A percentile compares a stretch with the other conserved stretches of the same genome.
Evolutionary conservation across 306 rosid genomes (phyloP).

Genomic region (Inga oerstediana): DNA sequence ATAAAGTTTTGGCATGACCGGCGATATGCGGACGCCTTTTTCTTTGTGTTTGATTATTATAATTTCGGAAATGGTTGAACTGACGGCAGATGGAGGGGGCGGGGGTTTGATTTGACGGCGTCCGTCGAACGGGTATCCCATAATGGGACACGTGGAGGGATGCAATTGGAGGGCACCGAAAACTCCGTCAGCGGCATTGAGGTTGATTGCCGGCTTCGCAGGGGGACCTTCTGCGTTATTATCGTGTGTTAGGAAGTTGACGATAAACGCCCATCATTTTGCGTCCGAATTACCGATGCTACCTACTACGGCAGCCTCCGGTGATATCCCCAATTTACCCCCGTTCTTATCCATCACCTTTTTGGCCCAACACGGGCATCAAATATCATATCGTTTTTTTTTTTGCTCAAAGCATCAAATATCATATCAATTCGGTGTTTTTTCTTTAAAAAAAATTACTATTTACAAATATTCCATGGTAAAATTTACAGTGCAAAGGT

Average conservation of each 20-base stretch:
- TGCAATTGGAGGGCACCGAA: slow-evolving; percentile 30
- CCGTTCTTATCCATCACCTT: neutral
- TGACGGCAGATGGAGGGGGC: slow-evolving; percentile 57
- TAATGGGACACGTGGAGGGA: slow-evolving; percentile 49
- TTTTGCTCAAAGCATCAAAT: no score
- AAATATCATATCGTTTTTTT: no score
- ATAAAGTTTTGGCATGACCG: neutral
- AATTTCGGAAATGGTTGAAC: neutral
- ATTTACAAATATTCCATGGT: no score
- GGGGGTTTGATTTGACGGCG: slow-evolving; percentile 55
- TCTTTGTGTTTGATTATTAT: neutral
- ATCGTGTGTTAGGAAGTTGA: slow-evolving; percentile 26
- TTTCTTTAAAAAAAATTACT: no score
- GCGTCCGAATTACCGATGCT: slow-evolving; percentile 36
- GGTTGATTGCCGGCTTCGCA: slow-evolving; percentile 49
- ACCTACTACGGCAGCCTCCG: neutral
- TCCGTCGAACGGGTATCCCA: slow-evolving; percentile 5
- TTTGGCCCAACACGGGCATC: neutral
- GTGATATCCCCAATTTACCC: neutral
- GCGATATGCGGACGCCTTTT: neutral
- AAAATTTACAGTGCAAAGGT: no score
- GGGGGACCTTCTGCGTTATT: slow-evolving; percentile 39
- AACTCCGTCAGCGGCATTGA: slow-evolving; percentile 58
- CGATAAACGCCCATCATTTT: slow-evolving; percentile 48
- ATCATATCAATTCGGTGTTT: no score